A percentile compares a stretch with the other conserved stretches of the same genome.
Evolutionary conservation across 108 stramenopile genomes (phyloP).

Genomic region (Cyclostephanos invisitatus): DNA sequence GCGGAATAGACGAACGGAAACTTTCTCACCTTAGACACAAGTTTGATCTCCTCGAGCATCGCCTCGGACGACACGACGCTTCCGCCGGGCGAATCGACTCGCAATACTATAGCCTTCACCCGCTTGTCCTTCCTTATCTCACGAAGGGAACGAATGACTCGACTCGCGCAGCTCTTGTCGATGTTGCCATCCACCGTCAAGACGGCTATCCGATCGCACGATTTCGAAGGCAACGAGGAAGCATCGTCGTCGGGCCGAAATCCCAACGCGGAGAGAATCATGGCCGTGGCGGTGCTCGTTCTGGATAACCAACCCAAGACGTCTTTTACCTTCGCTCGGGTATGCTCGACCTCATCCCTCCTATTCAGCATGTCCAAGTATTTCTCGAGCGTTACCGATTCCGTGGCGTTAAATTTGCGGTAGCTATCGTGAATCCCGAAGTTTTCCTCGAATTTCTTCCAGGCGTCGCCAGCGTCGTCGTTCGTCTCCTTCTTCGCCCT

Average conservation of each 20-base stretch:
- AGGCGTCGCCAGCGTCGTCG: conserved; percentile 16
- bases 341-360: conserved; percentile 26
- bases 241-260: conserved; percentile 9
- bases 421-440: conserved; percentile 26
- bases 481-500: background rate
- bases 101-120: conserved; percentile 66
- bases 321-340: conserved; percentile 24
- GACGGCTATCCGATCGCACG: conserved; percentile 61
- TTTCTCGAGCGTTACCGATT: conserved; percentile 27
- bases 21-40: conserved; percentile 47
- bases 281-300: conserved; percentile 31
- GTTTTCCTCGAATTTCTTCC: conserved; percentile 34
- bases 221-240: background rate
- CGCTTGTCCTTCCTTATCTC: conserved; percentile 55
- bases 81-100: conserved; percentile 77
- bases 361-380: conserved; percentile 37
- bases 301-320: conserved; percentile 38
- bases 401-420: conserved; percentile 36
- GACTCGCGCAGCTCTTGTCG: conserved; percentile 46
- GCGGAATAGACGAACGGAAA: background rate
- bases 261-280: conserved; percentile 36
- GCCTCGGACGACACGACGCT: conserved; percentile 71
- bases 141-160: conserved; percentile 52
- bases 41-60: conserved; percentile 63
- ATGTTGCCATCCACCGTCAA: conserved; percentile 66